Percentiles rank a stretch among this genome's conserved stretches.
Conservation (phyloP, 140 eudicot species). For the Anethum foeniculum region DNA sequence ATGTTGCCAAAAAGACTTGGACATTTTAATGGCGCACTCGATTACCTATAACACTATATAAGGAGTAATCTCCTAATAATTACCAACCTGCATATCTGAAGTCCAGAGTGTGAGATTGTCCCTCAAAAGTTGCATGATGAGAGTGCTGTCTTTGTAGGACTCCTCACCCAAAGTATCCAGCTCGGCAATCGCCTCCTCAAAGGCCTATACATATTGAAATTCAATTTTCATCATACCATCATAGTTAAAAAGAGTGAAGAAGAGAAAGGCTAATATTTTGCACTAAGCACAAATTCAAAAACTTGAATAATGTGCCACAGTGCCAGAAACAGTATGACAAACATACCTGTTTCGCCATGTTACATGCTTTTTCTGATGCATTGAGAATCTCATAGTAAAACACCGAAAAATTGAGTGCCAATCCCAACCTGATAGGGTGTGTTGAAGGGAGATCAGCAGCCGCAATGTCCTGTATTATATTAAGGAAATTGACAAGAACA, state of each 20-base stretch:
- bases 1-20: not conserved
- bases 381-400: slow-evolving; percentile 9
- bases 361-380: slow-evolving; percentile 11
- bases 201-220: slow-evolving; percentile 21
- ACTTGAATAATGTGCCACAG: not conserved
- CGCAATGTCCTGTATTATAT: slow-evolving; percentile 2
- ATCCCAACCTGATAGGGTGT: slow-evolving; percentile 11
- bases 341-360: slow-evolving; percentile 11
- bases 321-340: not conserved
- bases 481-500: not conserved
- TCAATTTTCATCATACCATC: not conserved
- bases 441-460: slow-evolving; percentile 6
- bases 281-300: not conserved
- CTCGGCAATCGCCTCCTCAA: slow-evolving; percentile 46
- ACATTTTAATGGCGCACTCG: not conserved
- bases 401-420: slow-evolving; percentile 10
- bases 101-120: slow-evolving; percentile 48
- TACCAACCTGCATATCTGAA: slow-evolving; percentile 37
- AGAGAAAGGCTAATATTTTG: not conserved
- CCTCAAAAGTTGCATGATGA: slow-evolving; percentile 41
- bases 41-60: not conserved
- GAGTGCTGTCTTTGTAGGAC: slow-evolving; percentile 43
- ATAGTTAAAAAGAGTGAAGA: not conserved
- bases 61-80: not conserved
- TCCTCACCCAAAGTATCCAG: slow-evolving; percentile 45